Base-by-base conservation (phyloP, 257 asterid species). In the Primulina eburnea region DNA sequence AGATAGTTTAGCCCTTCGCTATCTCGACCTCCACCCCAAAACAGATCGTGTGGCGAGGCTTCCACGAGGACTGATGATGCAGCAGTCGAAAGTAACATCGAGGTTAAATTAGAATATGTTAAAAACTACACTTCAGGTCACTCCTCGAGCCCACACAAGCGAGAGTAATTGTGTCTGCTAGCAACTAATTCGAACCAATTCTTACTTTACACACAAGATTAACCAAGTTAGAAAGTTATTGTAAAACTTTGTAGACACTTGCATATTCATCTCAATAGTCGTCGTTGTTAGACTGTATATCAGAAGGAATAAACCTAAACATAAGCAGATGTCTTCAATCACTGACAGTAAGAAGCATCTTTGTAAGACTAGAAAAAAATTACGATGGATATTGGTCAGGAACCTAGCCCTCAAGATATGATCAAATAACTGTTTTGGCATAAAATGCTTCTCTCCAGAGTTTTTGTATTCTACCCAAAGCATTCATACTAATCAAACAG, bases 21-120 rank as follows among this genome's bases (percentile, higher is more conserved):
- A n/a, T 93, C 97, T 60, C 99, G 87, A 12, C 99, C 97, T 32
- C 99, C 99, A 26, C 99, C 99, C 97, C 99, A 93, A 74, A 93
- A 93, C 71, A 87, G 85, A 74, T 93, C 97, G 73, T 90, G 97
- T 0, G 99, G 99, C 10, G 99, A 90, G 33, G 94, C 92, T 77
- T 93, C 99, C 53, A 93, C 97, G 0, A 21, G 24, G 68, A 90
- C 96, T n/a, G 90, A 89, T 20, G 96, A 89, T 20, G 96, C 99
- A 47, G 74, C 86, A 6, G 96, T 93, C 5, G 92, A 86, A 26
- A 87, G 82, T 69, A 93, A 84, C 96, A 93, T 73, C 12, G 96
- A 87, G 0, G 73, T 78, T 52, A 90, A 69, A 70, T 87, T 71
- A 1, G 94, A 92, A 75, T 90, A 83, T 0, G 82, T 81, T 6